Percentiles rank a stretch among this genome's conserved stretches.
Conservation (phyloP, 1,284 basidiomycete species). For the Cryptococcus floricola region DNA sequence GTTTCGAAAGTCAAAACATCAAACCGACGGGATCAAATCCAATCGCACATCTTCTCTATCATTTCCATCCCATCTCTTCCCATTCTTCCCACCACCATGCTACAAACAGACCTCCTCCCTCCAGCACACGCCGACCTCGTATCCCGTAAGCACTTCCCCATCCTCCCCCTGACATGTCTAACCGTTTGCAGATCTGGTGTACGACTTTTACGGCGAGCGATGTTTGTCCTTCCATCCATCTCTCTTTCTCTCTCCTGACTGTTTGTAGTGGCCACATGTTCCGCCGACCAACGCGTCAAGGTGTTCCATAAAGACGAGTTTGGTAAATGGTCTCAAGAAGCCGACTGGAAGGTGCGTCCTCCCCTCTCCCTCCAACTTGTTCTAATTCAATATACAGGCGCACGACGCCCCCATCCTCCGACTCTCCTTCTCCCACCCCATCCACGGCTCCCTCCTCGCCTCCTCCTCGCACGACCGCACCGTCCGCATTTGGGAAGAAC, state of each 20-base stretch:
- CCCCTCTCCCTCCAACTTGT: not conserved
- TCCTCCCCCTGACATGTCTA: not conserved
- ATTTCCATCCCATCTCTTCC: too few species aligned
- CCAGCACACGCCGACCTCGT: slow-evolving; percentile 49
- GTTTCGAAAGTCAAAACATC: too few species aligned
- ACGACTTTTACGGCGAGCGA: slow-evolving; percentile 82
- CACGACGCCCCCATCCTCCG: slow-evolving; percentile 80
- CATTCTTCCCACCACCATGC: slow-evolving; percentile 27
- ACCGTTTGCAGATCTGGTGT: slow-evolving; percentile 64
- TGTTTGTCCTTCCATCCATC: slow-evolving; percentile 25
- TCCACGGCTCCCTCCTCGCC: slow-evolving; percentile 78
- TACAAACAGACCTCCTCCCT: slow-evolving; percentile 46
- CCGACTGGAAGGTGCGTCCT: slow-evolving; percentile 76
- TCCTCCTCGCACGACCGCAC: slow-evolving; percentile 82
- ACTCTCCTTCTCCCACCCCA: slow-evolving; percentile 83
- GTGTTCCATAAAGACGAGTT: slow-evolving; percentile 67
- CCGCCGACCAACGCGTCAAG: slow-evolving; percentile 64
- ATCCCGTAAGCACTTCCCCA: slow-evolving; percentile 35
- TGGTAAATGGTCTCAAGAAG: slow-evolving; percentile 66
- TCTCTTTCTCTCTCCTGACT: not conserved
- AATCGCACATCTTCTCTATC: too few species aligned
- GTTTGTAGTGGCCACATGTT: slow-evolving; percentile 43
- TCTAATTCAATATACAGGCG: slow-evolving; percentile 55
- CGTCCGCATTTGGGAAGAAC: slow-evolving; percentile 83
- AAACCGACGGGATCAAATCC: too few species aligned